Evolutionary conservation across 345 rosid species (phyloP), one percentile per base, ranked within the genome.

Genomic region (Conringia planisiliqua): DNA sequence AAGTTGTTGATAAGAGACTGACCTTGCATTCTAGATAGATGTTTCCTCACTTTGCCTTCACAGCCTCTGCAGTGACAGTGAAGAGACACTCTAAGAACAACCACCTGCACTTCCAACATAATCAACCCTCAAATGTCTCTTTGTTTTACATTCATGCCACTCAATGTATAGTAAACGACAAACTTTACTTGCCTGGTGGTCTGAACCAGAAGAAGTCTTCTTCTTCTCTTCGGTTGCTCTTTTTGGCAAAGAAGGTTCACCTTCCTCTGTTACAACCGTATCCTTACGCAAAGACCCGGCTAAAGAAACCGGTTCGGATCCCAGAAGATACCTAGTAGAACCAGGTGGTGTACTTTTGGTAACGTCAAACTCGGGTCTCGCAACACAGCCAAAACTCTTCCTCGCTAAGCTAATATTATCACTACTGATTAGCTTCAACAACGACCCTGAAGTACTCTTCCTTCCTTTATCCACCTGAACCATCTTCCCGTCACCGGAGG

Each of bases 21-120:
- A 93, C 98, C 98, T 85, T 88, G 83, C 96, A 93, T 93, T 89
- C 80, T 91, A 51, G 98, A 93, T 54, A 90, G 78, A 88, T 91
- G 94, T 81, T 91, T 93, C 82, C 86, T 89, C 39, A 93, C 81
- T 91, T 91, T 91, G 70, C 92, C 89, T 79, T 85, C 85, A 71
- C 97, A 93, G 40, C 93, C 98, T 89, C 76, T 91, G 85, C 97
- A 91, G 78, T 76, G 75, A 36, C 80, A 76, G 52, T 93, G 97
- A 24, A 91, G 70, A 62, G 97, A 93, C 72, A 93, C 94, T 80
- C 91, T 86, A 78, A 93, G 76, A 55, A 86, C 98, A 66, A 93
- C 98, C 52, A 93, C 96, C 97, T 93, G 84, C 66, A 6, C 6
- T 24, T 44, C 14, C 65, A 36, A 17, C 17, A 43, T 1, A 36